phyloP scores from a whole-genome alignment of 2,329 filamentous ascomycete species.

The Fusarium vanettenii region DNA sequence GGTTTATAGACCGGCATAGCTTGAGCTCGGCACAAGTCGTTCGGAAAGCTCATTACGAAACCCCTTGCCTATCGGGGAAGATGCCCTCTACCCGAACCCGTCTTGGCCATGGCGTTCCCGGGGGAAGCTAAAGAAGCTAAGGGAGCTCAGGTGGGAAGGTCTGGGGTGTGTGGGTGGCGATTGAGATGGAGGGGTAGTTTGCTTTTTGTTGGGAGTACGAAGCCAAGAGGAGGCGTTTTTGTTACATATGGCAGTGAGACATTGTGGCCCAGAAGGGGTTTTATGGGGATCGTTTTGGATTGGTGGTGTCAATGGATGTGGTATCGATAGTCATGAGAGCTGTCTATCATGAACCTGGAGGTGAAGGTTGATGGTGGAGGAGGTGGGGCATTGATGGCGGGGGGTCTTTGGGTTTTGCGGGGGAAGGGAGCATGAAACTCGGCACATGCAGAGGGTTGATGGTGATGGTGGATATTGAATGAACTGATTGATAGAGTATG shows the following conservation, averaged over 20 bases:
- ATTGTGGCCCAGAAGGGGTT: background rate
- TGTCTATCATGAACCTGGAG: background rate
- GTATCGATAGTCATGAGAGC: background rate
- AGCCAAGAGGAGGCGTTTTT: background rate
- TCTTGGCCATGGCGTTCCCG: slow-evolving; percentile 1
- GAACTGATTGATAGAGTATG: background rate
- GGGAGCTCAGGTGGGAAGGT: background rate
- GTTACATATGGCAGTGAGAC: background rate
- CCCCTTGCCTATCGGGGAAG: slow-evolving; percentile 4
- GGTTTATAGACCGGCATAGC: slow-evolving; percentile 8
- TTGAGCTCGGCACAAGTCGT: background rate
- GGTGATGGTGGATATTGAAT: background rate
- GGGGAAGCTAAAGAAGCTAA: background rate
- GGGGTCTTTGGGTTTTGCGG: background rate
- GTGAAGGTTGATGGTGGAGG: background rate
- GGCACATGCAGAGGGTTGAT: background rate
- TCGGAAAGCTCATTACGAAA: background rate
- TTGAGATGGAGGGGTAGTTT: background rate
- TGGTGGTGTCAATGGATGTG: background rate
- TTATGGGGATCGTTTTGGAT: background rate
- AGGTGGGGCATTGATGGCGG: background rate
- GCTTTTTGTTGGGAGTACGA: background rate
- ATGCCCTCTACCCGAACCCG: slow-evolving; percentile 2
- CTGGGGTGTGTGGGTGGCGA: background rate
- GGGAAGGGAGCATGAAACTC: background rate